Evolutionary conservation across 345 rosid genomes (phyloP).

Genomic region (Rhizophora mangle): DNA sequence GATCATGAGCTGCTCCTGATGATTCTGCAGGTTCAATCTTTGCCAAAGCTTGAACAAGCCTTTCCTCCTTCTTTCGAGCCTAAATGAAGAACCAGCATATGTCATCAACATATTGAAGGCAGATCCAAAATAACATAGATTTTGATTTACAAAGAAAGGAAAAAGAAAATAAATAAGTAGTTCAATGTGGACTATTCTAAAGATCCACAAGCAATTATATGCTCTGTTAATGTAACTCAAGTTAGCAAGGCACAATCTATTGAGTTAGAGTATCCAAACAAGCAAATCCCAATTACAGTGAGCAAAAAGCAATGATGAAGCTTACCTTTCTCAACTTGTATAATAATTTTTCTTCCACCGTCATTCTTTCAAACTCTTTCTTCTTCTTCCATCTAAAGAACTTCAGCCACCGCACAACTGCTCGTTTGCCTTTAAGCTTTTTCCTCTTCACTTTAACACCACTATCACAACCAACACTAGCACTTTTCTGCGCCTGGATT

Average conservation of each 20-base stretch:
- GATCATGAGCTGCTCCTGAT: slow-evolving; percentile 71
- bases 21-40: slow-evolving; percentile 77
- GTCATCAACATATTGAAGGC: neutral
- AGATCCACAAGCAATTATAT: neutral
- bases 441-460: slow-evolving; percentile 56
- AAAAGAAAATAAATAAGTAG: neutral
- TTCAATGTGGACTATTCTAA: neutral
- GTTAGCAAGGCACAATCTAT: neutral
- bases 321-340: slow-evolving; percentile 72
- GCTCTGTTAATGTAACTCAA: slow-evolving; percentile 9
- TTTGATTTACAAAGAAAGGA: neutral
- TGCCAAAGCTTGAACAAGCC: slow-evolving; percentile 60
- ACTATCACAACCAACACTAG: neutral
- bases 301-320: neutral
- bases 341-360: slow-evolving; percentile 69
- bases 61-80: slow-evolving; percentile 87
- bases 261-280: neutral
- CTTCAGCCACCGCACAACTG: slow-evolving; percentile 85
- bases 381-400: slow-evolving; percentile 91
- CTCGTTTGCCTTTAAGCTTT: slow-evolving; percentile 82
- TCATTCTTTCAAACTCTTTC: slow-evolving; percentile 88
- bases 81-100: slow-evolving; percentile 14
- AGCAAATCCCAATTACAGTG: neutral
- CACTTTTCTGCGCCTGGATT: slow-evolving; percentile 22
- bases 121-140: slow-evolving; percentile 1